phyloP scores from a whole-genome alignment of 2,329 filamentous ascomycete species.

The Talaromyces sp. region DNA sequence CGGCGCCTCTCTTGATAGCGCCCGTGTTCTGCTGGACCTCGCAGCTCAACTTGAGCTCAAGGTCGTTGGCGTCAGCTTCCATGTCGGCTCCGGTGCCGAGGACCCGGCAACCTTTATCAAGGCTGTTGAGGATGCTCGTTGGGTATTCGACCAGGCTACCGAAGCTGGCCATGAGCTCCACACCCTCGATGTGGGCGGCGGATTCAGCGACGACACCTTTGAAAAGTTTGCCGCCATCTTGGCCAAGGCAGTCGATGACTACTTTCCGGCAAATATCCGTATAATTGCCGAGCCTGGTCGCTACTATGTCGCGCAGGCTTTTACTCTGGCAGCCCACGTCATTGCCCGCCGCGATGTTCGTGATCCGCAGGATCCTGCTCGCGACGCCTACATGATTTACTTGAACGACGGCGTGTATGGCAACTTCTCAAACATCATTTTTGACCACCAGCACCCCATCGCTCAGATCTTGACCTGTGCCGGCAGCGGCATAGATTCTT shows the following conservation, averaged over 20 bases:
- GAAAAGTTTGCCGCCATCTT: slow-evolving; percentile 83
- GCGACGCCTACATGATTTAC: slow-evolving; percentile 84
- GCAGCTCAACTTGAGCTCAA: slow-evolving; percentile 80
- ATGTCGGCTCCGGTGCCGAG: slow-evolving; percentile 92
- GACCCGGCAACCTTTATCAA: slow-evolving; percentile 89
- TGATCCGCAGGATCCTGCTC: slow-evolving; percentile 51
- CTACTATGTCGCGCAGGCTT: slow-evolving; percentile 90
- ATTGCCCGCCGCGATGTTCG: slow-evolving; percentile 89
- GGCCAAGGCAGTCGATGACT: slow-evolving; percentile 72
- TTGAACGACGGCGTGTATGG: slow-evolving; percentile 97
- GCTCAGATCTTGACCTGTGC: slow-evolving; percentile 71
- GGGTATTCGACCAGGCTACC: slow-evolving; percentile 80
- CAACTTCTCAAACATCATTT: slow-evolving; percentile 99
- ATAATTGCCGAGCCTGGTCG: slow-evolving; percentile 95
- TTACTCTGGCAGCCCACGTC: slow-evolving; percentile 91
- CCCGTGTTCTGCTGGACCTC: slow-evolving; percentile 68
- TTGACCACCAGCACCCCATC: slow-evolving; percentile 89
- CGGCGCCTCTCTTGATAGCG: slow-evolving; percentile 80
- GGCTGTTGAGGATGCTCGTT: slow-evolving; percentile 81
- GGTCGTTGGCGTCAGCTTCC: slow-evolving; percentile 94
- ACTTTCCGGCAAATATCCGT: slow-evolving; percentile 77
- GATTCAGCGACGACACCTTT: slow-evolving; percentile 86
- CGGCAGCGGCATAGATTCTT: slow-evolving; percentile 20
- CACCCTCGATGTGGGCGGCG: slow-evolving; percentile 89
- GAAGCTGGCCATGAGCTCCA: slow-evolving; percentile 73